Percentiles rank a stretch among this genome's conserved stretches.
Evolutionary conservation across 345 rosid species (phyloP).

Genomic region (Noccaea bulbosa): DNA sequence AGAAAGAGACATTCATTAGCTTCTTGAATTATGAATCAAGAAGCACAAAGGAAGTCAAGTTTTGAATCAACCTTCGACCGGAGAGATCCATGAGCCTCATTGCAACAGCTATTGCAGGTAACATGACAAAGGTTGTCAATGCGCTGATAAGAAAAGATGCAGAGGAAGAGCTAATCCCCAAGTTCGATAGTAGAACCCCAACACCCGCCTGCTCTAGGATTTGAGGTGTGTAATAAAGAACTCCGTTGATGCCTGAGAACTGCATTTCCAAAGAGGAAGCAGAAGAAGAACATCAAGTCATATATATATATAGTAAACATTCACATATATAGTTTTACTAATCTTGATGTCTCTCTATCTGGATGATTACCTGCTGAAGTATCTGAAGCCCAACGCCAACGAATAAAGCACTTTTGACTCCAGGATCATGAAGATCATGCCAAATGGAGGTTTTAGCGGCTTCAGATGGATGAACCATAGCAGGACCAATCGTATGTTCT

Average conservation of each 20-base stretch:
- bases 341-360: conserved; percentile 8
- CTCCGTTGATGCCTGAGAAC: conserved; percentile 98
- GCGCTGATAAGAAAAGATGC: conserved; percentile 84
- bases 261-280: conserved; percentile 42
- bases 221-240: conserved; percentile 96
- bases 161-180: conserved; percentile 76
- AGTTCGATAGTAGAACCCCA: conserved; percentile 76
- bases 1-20: neutral
- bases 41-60: neutral
- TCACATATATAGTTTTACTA: neutral
- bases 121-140: conserved; percentile 88
- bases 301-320: neutral
- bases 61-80: conserved; percentile 80
- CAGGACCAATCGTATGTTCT: conserved; percentile 75
- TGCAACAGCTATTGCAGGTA: conserved; percentile 91
- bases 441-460: conserved; percentile 62
- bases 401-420: conserved; percentile 85
- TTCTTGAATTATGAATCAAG: conserved; percentile 14
- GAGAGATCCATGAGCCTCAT: conserved; percentile 95
- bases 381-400: conserved; percentile 95
- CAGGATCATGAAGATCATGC: conserved; percentile 89
- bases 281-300: conserved; percentile 1
- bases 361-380: conserved; percentile 87
- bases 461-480: conserved; percentile 90
- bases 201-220: conserved; percentile 97